Base-by-base conservation (phyloP, 2,329 filamentous ascomycete genomes). In the Falciphora oryzae region DNA sequence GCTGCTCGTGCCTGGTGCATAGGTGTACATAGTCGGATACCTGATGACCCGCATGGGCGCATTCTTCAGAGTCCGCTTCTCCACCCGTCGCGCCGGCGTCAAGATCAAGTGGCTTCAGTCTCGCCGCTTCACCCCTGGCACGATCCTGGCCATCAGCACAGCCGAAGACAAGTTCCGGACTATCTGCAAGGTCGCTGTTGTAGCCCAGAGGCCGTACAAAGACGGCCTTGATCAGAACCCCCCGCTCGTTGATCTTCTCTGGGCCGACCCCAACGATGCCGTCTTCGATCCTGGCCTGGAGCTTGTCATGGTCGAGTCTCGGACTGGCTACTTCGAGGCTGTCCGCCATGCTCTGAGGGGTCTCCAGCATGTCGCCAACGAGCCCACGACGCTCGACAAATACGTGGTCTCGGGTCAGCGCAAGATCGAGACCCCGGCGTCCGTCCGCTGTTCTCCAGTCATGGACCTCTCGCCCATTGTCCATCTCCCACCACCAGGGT, bases 271-370 rank as follows among this genome's bases (percentile, higher is more conserved):
- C 0, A 77, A 85, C 3, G 84, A 93, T 29, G 78, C 87, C 0
- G 66, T 83, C 3, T 79, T 96, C 61, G 89, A 97, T 70, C 87
- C 92, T 0, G 81, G 83, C 22, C 75, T 83, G 44, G 86, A 90
- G 69, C 88, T 88, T 74, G 75, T 93, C 14, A 96, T 97, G 91
- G 77, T 97, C 0, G 92, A 97, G 71, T 83, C 89, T 1, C 83
- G 88, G 3, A 75, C 76, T 0, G 88, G 90, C 0, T 96, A 93
- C 72, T 97, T 86, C 67, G 93, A 97, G 73, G 86, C 90, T 0
- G 82, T 85, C 53, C 83, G 91, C 0, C 86, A 96, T 72, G 89
- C 88, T 0, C 80, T 97, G 72, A 78, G 85, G 18, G 89, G 90
- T 0, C 76, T 97, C 1, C 92, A 97, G 65, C 77, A 77, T 80